phyloP scores from a whole-genome alignment of 2,329 filamentous ascomycete genomes.

The Bipolaris sorokiniana region DNA sequence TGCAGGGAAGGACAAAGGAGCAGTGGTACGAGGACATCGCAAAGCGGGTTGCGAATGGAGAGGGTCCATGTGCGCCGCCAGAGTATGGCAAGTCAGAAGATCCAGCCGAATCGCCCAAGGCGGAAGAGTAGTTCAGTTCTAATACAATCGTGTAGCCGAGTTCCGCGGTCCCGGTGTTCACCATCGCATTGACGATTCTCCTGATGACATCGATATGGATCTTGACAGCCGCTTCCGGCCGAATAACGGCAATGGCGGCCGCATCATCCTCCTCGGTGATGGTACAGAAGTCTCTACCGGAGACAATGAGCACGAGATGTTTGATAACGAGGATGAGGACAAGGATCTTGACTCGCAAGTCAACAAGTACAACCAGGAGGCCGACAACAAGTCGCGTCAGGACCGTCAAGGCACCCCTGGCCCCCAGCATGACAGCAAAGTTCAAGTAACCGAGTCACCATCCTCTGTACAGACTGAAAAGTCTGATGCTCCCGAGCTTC shows the following conservation, averaged over 20 bases:
- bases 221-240: slow-evolving; percentile 71
- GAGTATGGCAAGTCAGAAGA: slow-evolving; percentile 90
- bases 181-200: slow-evolving; percentile 57
- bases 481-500: slow-evolving; percentile 30
- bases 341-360: slow-evolving; percentile 87
- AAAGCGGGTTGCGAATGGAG: slow-evolving; percentile 91
- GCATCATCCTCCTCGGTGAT: slow-evolving; percentile 94
- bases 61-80: slow-evolving; percentile 96
- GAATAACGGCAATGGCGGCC: slow-evolving; percentile 68
- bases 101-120: slow-evolving; percentile 43
- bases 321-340: slow-evolving; percentile 86
- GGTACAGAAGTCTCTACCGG: slow-evolving; percentile 91
- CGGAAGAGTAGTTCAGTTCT: slow-evolving; percentile 46
- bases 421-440: slow-evolving; percentile 24
- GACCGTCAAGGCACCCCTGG: slow-evolving; percentile 38
- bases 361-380: slow-evolving; percentile 61
- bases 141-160: slow-evolving; percentile 53
- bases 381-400: slow-evolving; percentile 28
- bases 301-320: slow-evolving; percentile 90
- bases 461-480: slow-evolving; percentile 49
- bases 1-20: slow-evolving; percentile 91
- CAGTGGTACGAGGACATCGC: slow-evolving; percentile 98
- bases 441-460: slow-evolving; percentile 42
- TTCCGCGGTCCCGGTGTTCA: slow-evolving; percentile 59
- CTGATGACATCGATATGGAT: slow-evolving; percentile 73